Conservation (phyloP, 108 stramenopile species). For the Discostella pseudostelligera region DNA sequence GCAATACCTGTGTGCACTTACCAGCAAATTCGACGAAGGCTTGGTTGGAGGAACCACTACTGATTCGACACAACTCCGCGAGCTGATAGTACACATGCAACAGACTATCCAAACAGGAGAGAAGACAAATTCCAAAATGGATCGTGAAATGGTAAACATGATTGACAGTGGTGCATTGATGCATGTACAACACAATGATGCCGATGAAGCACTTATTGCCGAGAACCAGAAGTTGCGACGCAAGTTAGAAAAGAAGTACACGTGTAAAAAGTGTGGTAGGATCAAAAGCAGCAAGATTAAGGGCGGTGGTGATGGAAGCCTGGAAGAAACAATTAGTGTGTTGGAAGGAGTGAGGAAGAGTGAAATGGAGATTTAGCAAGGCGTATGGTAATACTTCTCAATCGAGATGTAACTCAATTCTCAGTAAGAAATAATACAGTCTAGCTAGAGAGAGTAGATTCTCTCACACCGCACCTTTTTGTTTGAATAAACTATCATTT, state of each 20-base stretch:
- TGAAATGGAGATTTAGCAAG: background rate
- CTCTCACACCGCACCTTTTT: too few relatives aligned
- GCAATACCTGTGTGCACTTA: constrained; percentile 17
- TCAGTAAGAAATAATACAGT: too few relatives aligned
- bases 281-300: too few relatives aligned
- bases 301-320: too few relatives aligned
- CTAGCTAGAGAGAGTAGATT: too few relatives aligned
- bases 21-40: constrained; percentile 26
- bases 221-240: constrained; percentile 38
- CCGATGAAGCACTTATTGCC: constrained; percentile 14
- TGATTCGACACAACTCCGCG: constrained; percentile 14
- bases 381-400: too few relatives aligned
- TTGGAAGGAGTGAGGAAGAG: too few relatives aligned
- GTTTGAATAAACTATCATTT: too few relatives aligned
- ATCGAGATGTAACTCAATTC: too few relatives aligned
- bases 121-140: constrained; percentile 49
- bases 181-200: background rate
- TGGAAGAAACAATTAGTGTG: too few relatives aligned
- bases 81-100: constrained; percentile 19
- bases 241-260: constrained; percentile 28
- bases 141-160: constrained; percentile 52
- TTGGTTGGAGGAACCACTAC: constrained; percentile 24
- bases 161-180: constrained; percentile 31
- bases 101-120: constrained; percentile 34
- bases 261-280: constrained; percentile 14